phyloP scores from a whole-genome alignment of 768 basidiomycete genomes.

The Hypholoma fasciculare region DNA sequence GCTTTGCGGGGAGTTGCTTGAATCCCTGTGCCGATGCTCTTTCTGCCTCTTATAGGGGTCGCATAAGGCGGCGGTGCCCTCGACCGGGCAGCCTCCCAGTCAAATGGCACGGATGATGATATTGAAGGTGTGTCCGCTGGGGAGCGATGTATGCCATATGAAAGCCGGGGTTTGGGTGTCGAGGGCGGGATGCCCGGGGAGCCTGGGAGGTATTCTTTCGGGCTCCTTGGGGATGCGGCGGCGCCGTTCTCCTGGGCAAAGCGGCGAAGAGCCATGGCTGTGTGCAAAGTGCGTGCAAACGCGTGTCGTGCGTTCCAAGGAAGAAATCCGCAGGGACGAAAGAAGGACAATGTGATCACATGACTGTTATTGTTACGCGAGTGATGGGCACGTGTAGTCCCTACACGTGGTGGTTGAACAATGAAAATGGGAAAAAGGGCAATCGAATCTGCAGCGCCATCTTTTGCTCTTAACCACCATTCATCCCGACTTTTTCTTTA shows the following conservation, averaged over 20 bases:
- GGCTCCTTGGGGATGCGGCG: constrained; percentile 38
- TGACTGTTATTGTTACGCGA: constrained; percentile 22
- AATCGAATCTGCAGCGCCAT: constrained; percentile 20
- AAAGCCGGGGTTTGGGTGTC: constrained; percentile 47
- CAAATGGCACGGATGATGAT: constrained; percentile 77
- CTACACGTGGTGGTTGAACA: constrained; percentile 49
- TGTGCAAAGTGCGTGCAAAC: constrained; percentile 6
- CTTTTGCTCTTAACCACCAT: constrained; percentile 29
- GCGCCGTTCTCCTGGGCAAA: constrained; percentile 55
- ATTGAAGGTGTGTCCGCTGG: constrained; percentile 70
- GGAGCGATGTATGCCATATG: constrained; percentile 56
- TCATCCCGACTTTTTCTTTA: constrained; percentile 15
- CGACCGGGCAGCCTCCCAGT: constrained; percentile 84
- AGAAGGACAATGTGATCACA: constrained; percentile 23
- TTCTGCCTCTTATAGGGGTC: constrained; percentile 53
- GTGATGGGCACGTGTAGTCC: constrained; percentile 25
- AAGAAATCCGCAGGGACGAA: constrained; percentile 1
- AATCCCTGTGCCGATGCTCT: constrained; percentile 35
- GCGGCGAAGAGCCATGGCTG: constrained; percentile 54
- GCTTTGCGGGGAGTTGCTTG: constrained; percentile 45
- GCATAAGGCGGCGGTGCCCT: constrained; percentile 72
- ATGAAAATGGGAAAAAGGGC: constrained; percentile 39
- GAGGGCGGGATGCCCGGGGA: constrained; percentile 33
- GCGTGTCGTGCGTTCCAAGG: neutral
- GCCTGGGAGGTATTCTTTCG: constrained; percentile 24